Percentiles rank a stretch among this genome's conserved stretches.
Evolutionary conservation across 305 asterid genomes (phyloP).

Genomic region (Fraxinus albicans): DNA sequence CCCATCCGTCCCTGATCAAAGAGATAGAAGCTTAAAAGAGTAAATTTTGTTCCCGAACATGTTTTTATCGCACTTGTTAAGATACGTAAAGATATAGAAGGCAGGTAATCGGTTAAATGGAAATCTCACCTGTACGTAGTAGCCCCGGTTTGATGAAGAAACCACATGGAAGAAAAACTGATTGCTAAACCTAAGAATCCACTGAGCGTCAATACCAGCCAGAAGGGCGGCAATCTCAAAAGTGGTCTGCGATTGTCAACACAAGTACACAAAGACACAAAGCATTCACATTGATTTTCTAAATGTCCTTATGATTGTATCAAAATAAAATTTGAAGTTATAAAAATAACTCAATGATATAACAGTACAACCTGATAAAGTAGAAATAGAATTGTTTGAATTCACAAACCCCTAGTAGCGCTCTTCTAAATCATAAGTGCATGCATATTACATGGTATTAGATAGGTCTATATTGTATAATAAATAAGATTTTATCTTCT

Average conservation of each 20-base stretch:
- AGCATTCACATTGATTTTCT: neutral
- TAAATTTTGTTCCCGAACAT: too few species aligned
- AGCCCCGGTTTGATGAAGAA: conserved; percentile 94
- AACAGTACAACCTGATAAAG: neutral
- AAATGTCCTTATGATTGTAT: neutral
- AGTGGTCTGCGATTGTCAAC: conserved; percentile 59
- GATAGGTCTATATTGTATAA: too few species aligned
- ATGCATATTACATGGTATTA: neutral
- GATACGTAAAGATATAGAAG: neutral
- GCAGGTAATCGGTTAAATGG: conserved; percentile 7
- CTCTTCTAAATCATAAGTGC: too few species aligned
- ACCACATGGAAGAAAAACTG: conserved; percentile 97
- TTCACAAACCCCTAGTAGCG: too few species aligned
- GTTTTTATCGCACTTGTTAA: neutral
- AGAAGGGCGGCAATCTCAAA: conserved; percentile 64
- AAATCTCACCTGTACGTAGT: conserved; percentile 76
- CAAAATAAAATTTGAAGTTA: too few species aligned
- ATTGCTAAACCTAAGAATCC: conserved; percentile 87
- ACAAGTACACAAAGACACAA: neutral
- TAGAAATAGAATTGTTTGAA: neutral
- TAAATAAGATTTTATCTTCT: neutral
- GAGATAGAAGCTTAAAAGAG: neutral
- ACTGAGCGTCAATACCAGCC: conserved; percentile 75
- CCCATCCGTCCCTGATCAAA: too few species aligned
- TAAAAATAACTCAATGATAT: too few species aligned